Percentiles rank a stretch among this genome's conserved stretches.
Conservation (phyloP, 371 early-diverging fungal genomes). For the Choanephora cucurbitarum region DNA sequence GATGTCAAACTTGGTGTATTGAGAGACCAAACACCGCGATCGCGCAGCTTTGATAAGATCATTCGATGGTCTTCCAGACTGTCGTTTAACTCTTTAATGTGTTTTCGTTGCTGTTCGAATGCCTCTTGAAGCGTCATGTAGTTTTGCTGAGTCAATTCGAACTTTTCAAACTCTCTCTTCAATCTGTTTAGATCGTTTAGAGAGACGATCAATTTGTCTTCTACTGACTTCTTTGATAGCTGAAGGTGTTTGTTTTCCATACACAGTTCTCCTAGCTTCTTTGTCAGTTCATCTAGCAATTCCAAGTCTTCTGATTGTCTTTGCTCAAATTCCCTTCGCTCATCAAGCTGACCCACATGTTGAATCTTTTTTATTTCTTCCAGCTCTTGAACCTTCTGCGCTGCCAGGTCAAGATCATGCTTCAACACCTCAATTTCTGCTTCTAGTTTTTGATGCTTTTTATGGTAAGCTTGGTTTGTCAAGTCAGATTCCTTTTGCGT, state of each 20-base stretch:
- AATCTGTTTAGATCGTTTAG: slow-evolving; percentile 26
- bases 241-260: slow-evolving; percentile 42
- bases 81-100: slow-evolving; percentile 34
- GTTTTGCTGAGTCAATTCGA: slow-evolving; percentile 26
- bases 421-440: slow-evolving; percentile 37
- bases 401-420: slow-evolving; percentile 26
- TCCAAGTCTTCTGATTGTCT: slow-evolving; percentile 24
- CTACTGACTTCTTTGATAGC: slow-evolving; percentile 29
- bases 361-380: slow-evolving; percentile 18
- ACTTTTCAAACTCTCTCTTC: slow-evolving; percentile 29
- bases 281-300: slow-evolving; percentile 28
- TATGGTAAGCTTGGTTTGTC: slow-evolving; percentile 19
- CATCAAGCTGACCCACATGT: slow-evolving; percentile 14
- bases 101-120: slow-evolving; percentile 25
- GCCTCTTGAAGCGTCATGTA: slow-evolving; percentile 30
- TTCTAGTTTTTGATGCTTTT: slow-evolving; percentile 34
- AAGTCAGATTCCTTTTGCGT: slow-evolving; percentile 24
- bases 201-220: slow-evolving; percentile 25
- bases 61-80: slow-evolving; percentile 41
- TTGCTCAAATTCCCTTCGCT: slow-evolving; percentile 19
- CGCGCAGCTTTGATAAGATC: slow-evolving; percentile 17
- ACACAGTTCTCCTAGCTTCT: slow-evolving; percentile 41
- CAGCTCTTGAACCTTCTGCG: slow-evolving; percentile 30
- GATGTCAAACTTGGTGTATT: neutral
- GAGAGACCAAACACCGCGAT: slow-evolving; percentile 18